Conservation (phyloP, 2,329 filamentous ascomycete genomes). For the Tolypocladium endophyticum region DNA sequence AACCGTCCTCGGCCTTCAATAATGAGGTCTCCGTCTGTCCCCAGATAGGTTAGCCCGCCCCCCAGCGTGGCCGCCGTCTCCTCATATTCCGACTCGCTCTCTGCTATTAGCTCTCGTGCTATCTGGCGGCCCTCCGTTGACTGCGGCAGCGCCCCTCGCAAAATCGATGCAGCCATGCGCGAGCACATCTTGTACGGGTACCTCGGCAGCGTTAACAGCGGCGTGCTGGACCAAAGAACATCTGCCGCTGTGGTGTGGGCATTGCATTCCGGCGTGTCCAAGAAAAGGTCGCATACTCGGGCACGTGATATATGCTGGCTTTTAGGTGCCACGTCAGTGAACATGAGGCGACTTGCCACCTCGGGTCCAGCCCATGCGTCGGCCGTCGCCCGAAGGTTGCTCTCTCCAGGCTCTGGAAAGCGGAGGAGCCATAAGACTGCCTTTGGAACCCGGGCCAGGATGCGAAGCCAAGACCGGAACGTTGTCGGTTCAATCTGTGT, state of each 20-base stretch:
- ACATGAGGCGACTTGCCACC: conserved; percentile 78
- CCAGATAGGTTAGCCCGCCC: conserved; percentile 48
- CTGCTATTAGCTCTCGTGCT: conserved; percentile 65
- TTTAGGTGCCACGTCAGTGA: conserved; percentile 95
- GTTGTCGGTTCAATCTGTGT: conserved; percentile 87
- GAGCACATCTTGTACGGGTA: conserved; percentile 99
- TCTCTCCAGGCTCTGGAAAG: conserved; percentile 88
- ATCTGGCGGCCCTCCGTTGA: conserved; percentile 54
- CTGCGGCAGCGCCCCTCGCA: conserved; percentile 78
- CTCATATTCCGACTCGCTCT: conserved; percentile 76
- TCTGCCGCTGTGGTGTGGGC: conserved; percentile 96
- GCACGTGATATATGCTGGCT: conserved; percentile 87
- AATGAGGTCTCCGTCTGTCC: conserved; percentile 26
- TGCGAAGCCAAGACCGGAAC: conserved; percentile 90
- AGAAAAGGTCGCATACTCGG: conserved; percentile 83
- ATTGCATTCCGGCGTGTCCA: conserved; percentile 97
- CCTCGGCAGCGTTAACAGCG: conserved; percentile 77
- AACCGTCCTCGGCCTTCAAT: conserved; percentile 57
- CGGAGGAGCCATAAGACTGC: conserved; percentile 92
- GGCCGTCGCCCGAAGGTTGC: conserved; percentile 72
- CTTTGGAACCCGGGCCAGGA: conserved; percentile 74
- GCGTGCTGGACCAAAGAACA: conserved; percentile 91
- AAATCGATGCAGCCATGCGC: conserved; percentile 91
- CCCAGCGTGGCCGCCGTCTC: conserved; percentile 61
- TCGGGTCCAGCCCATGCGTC: conserved; percentile 72